Conservation (phyloP, 2,329 filamentous ascomycete species). For the Alternaria rosae region DNA sequence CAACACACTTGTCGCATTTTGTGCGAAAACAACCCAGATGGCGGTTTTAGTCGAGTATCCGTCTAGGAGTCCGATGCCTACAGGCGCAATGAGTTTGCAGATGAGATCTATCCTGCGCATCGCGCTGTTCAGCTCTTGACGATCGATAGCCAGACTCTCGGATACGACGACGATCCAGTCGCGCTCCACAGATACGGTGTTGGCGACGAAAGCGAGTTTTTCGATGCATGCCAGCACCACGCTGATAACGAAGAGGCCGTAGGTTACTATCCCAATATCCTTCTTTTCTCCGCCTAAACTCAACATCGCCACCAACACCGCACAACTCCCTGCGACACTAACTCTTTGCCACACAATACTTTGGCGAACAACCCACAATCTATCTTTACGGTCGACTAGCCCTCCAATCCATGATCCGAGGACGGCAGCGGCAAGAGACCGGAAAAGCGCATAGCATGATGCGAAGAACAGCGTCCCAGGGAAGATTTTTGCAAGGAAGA, state of each 20-base stretch:
- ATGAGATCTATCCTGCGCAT: constrained; percentile 67
- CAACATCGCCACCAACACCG: constrained; percentile 33
- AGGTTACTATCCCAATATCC: constrained; percentile 30
- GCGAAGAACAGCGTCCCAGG: constrained; percentile 68
- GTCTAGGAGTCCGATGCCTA: constrained; percentile 60
- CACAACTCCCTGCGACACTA: constrained; percentile 44
- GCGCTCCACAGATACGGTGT: constrained; percentile 72
- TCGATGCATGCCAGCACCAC: constrained; percentile 70
- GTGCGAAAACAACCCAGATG: constrained; percentile 58
- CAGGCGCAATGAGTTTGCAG: constrained; percentile 64
- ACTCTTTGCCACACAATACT: constrained; percentile 52
- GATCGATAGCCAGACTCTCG: constrained; percentile 38
- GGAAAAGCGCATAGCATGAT: constrained; percentile 72
- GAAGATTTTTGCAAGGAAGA: constrained; percentile 57
- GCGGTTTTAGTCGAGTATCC: constrained; percentile 58
- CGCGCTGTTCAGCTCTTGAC: constrained; percentile 60
- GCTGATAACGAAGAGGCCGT: constrained; percentile 37
- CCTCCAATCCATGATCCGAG: constrained; percentile 66
- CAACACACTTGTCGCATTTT: constrained; percentile 58
- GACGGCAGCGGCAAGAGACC: constrained; percentile 64
- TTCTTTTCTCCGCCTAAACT: constrained; percentile 8
- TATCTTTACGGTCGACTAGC: constrained; percentile 63
- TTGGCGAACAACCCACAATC: constrained; percentile 50
- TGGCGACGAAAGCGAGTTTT: constrained; percentile 70
- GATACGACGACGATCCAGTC: constrained; percentile 71